phyloP scores from a whole-genome alignment of 768 basidiomycete species.

The Chalciporus sphaerocephalus region DNA sequence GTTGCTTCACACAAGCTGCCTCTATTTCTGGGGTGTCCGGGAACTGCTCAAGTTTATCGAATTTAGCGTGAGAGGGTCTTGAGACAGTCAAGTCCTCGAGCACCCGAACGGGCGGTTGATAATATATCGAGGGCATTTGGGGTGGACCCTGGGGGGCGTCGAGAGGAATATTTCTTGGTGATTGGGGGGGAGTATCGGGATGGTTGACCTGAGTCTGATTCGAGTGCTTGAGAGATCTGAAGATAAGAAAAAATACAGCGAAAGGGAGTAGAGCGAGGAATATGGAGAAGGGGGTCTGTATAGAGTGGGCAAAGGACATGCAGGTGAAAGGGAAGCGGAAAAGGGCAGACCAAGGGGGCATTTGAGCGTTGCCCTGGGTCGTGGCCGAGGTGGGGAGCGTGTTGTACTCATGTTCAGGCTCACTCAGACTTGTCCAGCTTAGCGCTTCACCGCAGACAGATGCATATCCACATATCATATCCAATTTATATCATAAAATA shows the following conservation, averaged over 20 bases:
- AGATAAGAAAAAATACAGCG: constrained; percentile 5
- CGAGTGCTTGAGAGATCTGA: neutral
- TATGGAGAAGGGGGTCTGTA: neutral
- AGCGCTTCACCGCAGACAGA: no score
- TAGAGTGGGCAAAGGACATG: constrained; percentile 16
- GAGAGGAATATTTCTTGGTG: neutral
- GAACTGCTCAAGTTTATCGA: constrained; percentile 4
- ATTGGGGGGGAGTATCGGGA: neutral
- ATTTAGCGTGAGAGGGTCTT: constrained; percentile 1
- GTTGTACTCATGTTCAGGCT: constrained; percentile 25
- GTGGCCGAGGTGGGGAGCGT: constrained; percentile 14
- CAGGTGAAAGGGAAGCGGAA: neutral
- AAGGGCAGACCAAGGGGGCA: neutral
- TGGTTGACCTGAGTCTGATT: neutral
- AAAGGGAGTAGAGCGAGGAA: constrained; percentile 1
- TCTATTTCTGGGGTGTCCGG: constrained; percentile 9
- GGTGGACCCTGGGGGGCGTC: neutral
- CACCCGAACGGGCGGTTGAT: constrained; percentile 7
- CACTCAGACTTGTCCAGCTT: neutral
- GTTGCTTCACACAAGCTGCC: constrained; percentile 33
- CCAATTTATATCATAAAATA: no score
- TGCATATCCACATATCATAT: no score
- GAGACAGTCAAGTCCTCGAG: constrained; percentile 4
- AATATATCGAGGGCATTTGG: constrained; percentile 19
- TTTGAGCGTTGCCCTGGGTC: constrained; percentile 7